These are phyloP conservation scores for Populus tomentosa DNA, from an alignment of 441 rosid genomes.

Conservation along the genomic window DNA sequence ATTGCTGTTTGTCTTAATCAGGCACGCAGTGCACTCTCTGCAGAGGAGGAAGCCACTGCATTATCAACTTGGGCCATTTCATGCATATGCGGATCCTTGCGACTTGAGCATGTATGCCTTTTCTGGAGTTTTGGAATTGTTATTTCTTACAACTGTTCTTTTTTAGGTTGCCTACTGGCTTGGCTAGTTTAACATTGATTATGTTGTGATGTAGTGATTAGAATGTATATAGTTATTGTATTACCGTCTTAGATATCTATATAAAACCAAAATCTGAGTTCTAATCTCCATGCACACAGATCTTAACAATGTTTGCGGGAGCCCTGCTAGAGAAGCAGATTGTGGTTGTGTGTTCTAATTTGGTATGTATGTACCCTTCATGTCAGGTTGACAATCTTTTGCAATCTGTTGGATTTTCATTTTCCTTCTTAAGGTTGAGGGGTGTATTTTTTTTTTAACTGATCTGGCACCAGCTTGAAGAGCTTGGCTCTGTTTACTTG, in stretches of 20 bases:
- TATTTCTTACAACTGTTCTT: neutral
- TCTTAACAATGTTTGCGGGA: conserved; percentile 74
- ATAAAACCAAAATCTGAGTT: neutral
- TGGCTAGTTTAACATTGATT: neutral
- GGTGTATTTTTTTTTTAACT: neutral
- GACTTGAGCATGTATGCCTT: conserved; percentile 74
- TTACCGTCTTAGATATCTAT: neutral
- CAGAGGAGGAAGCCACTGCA: conserved; percentile 91
- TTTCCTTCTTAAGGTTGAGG: neutral
- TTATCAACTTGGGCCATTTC: conserved; percentile 92
- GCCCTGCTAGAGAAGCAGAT: conserved; percentile 95
- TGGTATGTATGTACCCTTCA: conserved; percentile 47
- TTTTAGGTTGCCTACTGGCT: neutral
- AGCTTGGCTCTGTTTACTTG: neutral
- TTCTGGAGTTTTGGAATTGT: conserved; percentile 2
- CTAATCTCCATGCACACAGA: conserved; percentile 46
- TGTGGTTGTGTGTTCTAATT: conserved; percentile 82
- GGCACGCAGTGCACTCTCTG: conserved; percentile 71
- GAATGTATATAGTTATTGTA: neutral
- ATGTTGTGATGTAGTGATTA: neutral
- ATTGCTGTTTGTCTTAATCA: conserved; percentile 32
- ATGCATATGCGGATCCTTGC: conserved; percentile 83
- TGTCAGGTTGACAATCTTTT: conserved; percentile 5
- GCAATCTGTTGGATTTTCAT: neutral
- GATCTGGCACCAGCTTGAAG: neutral